Base-by-base conservation (phyloP, 495 filamentous ascomycete genomes). In the Alectoria sarmentosa region DNA sequence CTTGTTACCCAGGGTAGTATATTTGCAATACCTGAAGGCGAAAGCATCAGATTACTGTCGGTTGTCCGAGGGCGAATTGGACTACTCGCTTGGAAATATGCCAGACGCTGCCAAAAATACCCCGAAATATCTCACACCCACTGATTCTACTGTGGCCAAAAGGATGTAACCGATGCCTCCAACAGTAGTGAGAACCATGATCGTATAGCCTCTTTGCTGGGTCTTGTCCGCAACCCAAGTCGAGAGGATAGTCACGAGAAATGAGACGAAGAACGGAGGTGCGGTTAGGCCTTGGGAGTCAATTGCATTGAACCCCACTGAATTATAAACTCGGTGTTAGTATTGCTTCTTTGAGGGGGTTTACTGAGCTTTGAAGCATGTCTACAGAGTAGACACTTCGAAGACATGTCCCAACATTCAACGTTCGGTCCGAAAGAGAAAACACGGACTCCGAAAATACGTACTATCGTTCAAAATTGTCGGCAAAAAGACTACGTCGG, bases 231-330 rank as follows among this genome's bases (percentile, higher is more conserved):
- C 89, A 48, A 92, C 70, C 75, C 79, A 92, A 3, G 88, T 88
- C 4, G 85, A 85, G 34, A 73, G 66, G 65, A 93, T 80, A 49
- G 86, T 88, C 32, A 87, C 72, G 26, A 91, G 67, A 67, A 94
- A 92, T 1, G 89, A 84, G 23, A 89, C 75, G 66, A 96, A 86
- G 76, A 90, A 95, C 0, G 90, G 90, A 4, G 90, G 91, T 0
- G 90, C 88, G 17, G 87, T 89, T 37, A 95, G 85, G 1, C 89
- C 90, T 73, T 96, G 91, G 3, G 90, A 84, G 63, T 88, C 79
- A 63, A 92, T 83, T 23, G 80, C 73, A 13, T 80, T 84, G 74
- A 87, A 92, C 19, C 90, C 90, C 88, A 93, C n/a, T n/a, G n/a
- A n/a, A n/a, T n/a, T n/a, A n/a, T n/a, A n/a, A n/a, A n/a, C n/a